These are phyloP conservation scores for Xylaria polymorpha DNA, from an alignment of 2,329 filamentous ascomycete genomes.

Conservation along the genomic window DNA sequence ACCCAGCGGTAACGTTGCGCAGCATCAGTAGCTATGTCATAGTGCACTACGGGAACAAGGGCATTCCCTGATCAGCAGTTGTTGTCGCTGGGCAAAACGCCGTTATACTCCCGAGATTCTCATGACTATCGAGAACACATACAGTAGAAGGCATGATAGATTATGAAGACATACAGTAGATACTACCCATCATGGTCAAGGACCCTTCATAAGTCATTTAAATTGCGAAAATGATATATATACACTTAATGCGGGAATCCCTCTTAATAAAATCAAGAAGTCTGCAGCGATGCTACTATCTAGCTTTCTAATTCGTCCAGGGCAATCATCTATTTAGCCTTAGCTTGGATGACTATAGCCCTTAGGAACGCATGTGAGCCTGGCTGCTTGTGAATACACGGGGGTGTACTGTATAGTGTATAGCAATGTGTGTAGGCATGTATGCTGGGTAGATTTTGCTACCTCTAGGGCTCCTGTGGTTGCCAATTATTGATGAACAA, in stretches of 20 bases:
- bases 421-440: not conserved
- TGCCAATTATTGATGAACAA: not conserved
- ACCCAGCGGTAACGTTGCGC: not conserved
- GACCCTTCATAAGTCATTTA: not conserved
- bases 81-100: not conserved
- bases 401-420: not conserved
- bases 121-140: not conserved
- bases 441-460: slow-evolving; percentile 16
- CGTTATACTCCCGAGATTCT: not conserved
- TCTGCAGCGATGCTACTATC: not conserved
- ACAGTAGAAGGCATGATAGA: not conserved
- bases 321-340: not conserved
- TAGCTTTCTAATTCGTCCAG: not conserved
- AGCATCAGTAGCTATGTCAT: slow-evolving; percentile 12
- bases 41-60: not conserved
- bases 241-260: not conserved
- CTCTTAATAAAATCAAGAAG: not conserved
- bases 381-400: not conserved
- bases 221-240: not conserved
- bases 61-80: not conserved
- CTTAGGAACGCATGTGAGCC: not conserved
- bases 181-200: not conserved
- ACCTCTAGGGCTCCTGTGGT: slow-evolving; percentile 1
- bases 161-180: not conserved
- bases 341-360: not conserved